Evolutionary conservation across 2,329 filamentous ascomycete genomes (phyloP).

Genomic region (Aspergillus sp.): DNA sequence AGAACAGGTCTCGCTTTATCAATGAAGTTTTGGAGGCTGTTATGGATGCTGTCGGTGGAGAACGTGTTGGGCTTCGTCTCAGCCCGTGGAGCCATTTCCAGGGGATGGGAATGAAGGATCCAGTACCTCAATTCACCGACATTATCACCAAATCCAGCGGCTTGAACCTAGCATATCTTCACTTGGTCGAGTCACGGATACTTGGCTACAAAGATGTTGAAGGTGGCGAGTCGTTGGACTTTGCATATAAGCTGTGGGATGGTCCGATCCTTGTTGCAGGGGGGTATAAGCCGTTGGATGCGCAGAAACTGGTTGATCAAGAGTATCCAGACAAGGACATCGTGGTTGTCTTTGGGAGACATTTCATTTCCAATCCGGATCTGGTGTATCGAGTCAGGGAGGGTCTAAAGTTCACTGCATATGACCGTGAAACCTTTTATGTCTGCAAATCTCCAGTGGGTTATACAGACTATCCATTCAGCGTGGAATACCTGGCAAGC

Average conservation of each 20-base stretch:
- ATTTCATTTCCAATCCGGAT: constrained; percentile 49
- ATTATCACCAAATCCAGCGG: constrained; percentile 53
- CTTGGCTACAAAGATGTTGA: constrained; percentile 28
- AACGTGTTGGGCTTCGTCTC: constrained; percentile 49
- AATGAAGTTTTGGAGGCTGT: constrained; percentile 52
- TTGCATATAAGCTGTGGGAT: constrained; percentile 45
- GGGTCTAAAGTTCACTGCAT: constrained; percentile 37
- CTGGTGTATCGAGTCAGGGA: constrained; percentile 43
- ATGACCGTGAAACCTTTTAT: constrained; percentile 46
- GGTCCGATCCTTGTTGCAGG: constrained; percentile 54
- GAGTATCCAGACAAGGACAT: constrained; percentile 31
- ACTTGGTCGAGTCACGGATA: constrained; percentile 61
- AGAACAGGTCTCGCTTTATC: constrained; percentile 54
- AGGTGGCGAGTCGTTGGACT: constrained; percentile 37
- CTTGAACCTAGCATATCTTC: constrained; percentile 60
- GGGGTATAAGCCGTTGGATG: constrained; percentile 44
- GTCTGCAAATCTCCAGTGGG: constrained; percentile 33
- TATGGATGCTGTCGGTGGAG: constrained; percentile 44
- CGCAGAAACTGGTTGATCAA: constrained; percentile 37
- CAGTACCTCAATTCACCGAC: constrained; percentile 53
- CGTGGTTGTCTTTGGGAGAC: constrained; percentile 43
- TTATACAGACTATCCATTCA: constrained; percentile 42
- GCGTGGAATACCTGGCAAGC: constrained; percentile 22
- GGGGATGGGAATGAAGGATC: constrained; percentile 61
- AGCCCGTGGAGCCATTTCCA: constrained; percentile 44